Percentiles rank a stretch among this genome's conserved stretches.
phyloP scores from a whole-genome alignment of 2,329 filamentous ascomycete genomes.

The Stachybotrys chlorohalonatus region DNA sequence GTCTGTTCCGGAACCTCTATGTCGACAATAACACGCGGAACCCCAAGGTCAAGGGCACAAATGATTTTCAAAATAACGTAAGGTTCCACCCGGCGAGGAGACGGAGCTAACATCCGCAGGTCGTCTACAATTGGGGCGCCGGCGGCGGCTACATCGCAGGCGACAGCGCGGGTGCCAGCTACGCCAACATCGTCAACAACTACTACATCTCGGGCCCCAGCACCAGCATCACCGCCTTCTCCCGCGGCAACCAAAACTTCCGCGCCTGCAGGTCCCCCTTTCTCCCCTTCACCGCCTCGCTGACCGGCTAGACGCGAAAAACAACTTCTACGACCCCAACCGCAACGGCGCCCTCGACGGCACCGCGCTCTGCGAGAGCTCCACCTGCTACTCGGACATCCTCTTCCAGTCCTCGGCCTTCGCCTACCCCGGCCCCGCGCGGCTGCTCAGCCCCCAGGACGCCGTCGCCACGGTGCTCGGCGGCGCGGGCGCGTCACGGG shows the following conservation, averaged over 20 bases:
- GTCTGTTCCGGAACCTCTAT: constrained; percentile 45
- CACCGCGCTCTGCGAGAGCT: constrained; percentile 28
- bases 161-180: constrained; percentile 34
- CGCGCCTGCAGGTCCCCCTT: constrained; percentile 29
- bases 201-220: constrained; percentile 47
- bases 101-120: constrained; percentile 13
- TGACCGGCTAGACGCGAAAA: constrained; percentile 28
- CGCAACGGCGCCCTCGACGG: constrained; percentile 40
- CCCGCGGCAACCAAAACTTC: constrained; percentile 44
- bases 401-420: constrained; percentile 29
- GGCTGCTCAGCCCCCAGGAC: constrained; percentile 25
- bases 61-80: constrained; percentile 39
- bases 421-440: constrained; percentile 32
- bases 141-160: constrained; percentile 47
- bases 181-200: constrained; percentile 45
- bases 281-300: too few species aligned
- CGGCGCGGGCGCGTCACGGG: constrained; percentile 31
- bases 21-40: constrained; percentile 50
- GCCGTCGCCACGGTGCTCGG: constrained; percentile 30
- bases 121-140: constrained; percentile 47
- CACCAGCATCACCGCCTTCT: constrained; percentile 40
- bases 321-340: constrained; percentile 43
- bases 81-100: not conserved
- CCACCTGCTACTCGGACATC: constrained; percentile 37
- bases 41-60: constrained; percentile 47